Base-by-base conservation (phyloP, 805 yeast genomes). In the Scheffersomyces stipitis region DNA sequence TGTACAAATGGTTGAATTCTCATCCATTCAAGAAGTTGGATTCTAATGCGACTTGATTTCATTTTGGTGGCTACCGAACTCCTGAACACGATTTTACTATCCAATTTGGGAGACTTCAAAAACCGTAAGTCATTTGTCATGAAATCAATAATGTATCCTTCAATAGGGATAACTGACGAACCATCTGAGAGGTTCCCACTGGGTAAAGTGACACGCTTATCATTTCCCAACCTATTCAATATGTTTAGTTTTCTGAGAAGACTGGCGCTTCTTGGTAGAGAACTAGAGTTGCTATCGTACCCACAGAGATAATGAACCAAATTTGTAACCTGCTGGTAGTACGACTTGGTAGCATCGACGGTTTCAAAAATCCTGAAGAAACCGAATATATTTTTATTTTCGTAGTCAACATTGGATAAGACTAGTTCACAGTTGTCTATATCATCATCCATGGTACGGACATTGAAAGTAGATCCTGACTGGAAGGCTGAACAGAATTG, bases 1-100 rank as follows among this genome's bases (percentile, higher is more conserved):
- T 62, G 56, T 15, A 48, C 45, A 34, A 66, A 65, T 0, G 74
- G 74, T 30, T 54, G 48, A 13, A 69, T 35, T 15, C 51, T 51
- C 51, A 67, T 56, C 74, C 74, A 69, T 38, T 64, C 64, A 5
- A 48, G 42, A 12, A 68, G 37, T 34, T 67, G 72, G 4, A 54
- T 37, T 28, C 56, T 44, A 2, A 56, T 45, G 26, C 51, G 37
- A 23, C 42, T 49, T 12, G 56, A 47, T 28, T 44, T 46, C 13
- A 52, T 38, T 31, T 51, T 47, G 3, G 45, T 44, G 12, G 52
- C 38, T 39, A 51, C 54, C 6, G 41, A 27, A 24, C 38, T 31
- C 8, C 49, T 43, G 15, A 41, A 38, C 27, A 42, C 26, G 5
- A 34, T 14, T 14, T 38, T 41, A n/a, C 42, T 36, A 5, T 41